Base-by-base conservation (phyloP, 345 rosid species). In the Theobroma cacao region DNA sequence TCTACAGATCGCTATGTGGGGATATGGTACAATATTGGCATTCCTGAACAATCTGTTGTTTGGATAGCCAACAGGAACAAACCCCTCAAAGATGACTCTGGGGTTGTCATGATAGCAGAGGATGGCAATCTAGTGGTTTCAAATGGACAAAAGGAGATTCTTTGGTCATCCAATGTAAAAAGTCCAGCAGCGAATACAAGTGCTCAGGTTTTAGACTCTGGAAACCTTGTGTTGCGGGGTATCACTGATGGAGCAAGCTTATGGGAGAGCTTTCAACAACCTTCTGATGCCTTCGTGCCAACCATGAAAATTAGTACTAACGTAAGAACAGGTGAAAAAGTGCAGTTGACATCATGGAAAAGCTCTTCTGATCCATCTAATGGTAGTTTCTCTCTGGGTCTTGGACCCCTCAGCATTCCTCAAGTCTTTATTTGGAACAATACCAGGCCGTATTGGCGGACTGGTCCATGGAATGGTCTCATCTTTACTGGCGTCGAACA, bases 401-500 rank as follows among this genome's bases (percentile, higher is more conserved):
- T 89, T 24, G 76, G 73, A 12, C 60, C 83, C 64, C 45, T 6
- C 17, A 58, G 53, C 17, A 68, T 83, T 47, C 90, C 90, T 22
- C 79, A 92, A 70, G 0, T 65, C 30, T 62, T 85, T 10, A 33
- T 87, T 14, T 83, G 91, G 95, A 90, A 92, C 0, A 85, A 80
- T 30, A 73, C 47, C 6, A 38, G 17, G 7, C 86, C 86, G 0
- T 52, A 56, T 5, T 89, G 90, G 93, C 83, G 90, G 20, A 84
- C 87, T 26, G 92, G 91, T 17, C 91, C 91, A 0, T 92, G 95
- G 97, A 86, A 86, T 68, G 86, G 90, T 79, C 84, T 77, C 76
- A 26, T 28, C n/a, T 85, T 87, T 59, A 56, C 77, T 17, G 92
- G 91, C 62, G 1, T 84, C 34, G 75, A 80, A 28, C 53, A 18